phyloP scores from a whole-genome alignment of 805 yeast species.

The Ogataea thermomethanolica region DNA sequence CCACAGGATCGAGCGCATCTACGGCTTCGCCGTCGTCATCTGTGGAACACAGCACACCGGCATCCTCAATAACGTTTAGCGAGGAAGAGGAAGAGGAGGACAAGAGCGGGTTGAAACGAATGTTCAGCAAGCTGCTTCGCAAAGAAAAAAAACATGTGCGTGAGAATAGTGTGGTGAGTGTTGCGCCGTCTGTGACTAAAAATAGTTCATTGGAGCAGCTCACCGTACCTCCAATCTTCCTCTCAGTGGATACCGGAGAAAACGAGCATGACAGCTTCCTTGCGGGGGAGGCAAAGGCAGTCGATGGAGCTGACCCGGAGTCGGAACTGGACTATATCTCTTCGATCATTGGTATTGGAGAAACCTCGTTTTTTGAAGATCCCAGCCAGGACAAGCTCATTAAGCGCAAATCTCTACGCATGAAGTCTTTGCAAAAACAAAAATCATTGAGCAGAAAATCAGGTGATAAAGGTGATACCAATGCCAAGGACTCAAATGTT shows the following conservation, averaged over 20 bases:
- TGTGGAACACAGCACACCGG: slow-evolving; percentile 21
- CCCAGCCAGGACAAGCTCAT: slow-evolving; percentile 29
- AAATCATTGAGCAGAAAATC: slow-evolving; percentile 31
- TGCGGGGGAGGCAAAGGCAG: slow-evolving; percentile 15
- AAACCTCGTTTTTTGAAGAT: slow-evolving; percentile 35
- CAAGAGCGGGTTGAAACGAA: slow-evolving; percentile 1
- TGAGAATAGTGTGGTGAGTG: too few relatives aligned
- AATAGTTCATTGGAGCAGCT: neutral
- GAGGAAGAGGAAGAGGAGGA: slow-evolving; percentile 4
- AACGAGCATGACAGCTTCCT: slow-evolving; percentile 16
- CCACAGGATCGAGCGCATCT: slow-evolving; percentile 14
- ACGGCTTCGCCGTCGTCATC: slow-evolving; percentile 24
- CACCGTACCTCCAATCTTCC: neutral
- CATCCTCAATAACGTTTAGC: slow-evolving; percentile 21
- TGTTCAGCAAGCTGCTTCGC: slow-evolving; percentile 3
- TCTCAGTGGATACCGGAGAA: slow-evolving; percentile 10
- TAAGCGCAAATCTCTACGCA: slow-evolving; percentile 33
- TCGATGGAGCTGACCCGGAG: slow-evolving; percentile 8
- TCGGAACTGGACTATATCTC: slow-evolving; percentile 38
- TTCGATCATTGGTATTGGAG: slow-evolving; percentile 38
- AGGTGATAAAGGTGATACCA: too few relatives aligned
- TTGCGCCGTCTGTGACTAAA: neutral
- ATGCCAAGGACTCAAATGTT: too few relatives aligned
- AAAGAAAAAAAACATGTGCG: neutral
- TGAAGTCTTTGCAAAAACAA: slow-evolving; percentile 35